Base-by-base conservation (phyloP, 257 asterid genomes). In the Plectranthus barbatus region DNA sequence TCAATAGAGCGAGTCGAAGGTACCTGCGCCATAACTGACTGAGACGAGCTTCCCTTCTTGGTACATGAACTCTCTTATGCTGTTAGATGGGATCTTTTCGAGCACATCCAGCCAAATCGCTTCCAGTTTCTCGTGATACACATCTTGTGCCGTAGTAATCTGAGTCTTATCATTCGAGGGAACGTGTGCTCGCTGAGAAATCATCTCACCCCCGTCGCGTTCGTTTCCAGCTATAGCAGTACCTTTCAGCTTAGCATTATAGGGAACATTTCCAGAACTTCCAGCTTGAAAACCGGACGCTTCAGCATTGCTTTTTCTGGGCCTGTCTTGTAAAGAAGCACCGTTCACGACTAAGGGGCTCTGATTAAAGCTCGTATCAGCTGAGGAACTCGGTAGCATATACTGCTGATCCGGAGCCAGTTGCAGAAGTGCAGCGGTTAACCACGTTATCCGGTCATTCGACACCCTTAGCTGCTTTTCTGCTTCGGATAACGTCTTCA, bases 391-490 rank as follows among this genome's bases (percentile, higher is more conserved):
- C 26, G 88, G 95, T 29, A 83, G 63, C 70, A 79, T 67, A 66
- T 86, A 87, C 65, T 87, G 96, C 63, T 84, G 94, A 76, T 93
- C 99, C 4, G 97, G 96, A 50, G 97, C 99, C 72, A 93, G 88
- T 73, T 93, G 99, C 73, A 93, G 75, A 59, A 93, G 69, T 19
- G 97, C 97, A 23, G 97, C 99, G 1, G 99, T 93, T 58, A 93
- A 86, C 99, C 99, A 93, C 24, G 99, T 93, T 47, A 85, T 79
- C 77, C 79, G 78, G 79, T 90, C 99, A 40, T 75, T 86, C 6
- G 99, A 86, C 60, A 84, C 76, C 77, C 99, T 85, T 76, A 93
- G 80, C 86, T 93, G 97, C 85, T 93, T 90, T 76, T 93, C 99
- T 20, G 99, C 94, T 78, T 93, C 99, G 1, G 99, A 93, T 45